These are phyloP conservation scores for Epichloe scottii DNA, from an alignment of 2,329 filamentous ascomycete genomes.

Conservation along the genomic window DNA sequence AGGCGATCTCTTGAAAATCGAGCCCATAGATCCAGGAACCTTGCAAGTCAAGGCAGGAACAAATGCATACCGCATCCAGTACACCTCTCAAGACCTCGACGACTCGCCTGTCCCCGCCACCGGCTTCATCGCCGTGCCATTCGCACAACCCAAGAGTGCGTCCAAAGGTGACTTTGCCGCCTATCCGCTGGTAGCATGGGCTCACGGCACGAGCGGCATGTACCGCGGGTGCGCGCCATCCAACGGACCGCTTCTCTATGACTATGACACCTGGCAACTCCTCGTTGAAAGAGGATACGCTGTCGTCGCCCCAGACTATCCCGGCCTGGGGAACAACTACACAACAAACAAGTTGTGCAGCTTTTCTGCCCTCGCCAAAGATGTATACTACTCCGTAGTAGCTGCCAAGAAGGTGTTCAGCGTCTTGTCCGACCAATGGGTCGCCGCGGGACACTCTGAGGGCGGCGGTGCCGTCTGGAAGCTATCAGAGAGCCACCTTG, in stretches of 20 bases:
- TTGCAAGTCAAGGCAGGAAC: constrained; percentile 7
- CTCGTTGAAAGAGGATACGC: constrained; percentile 6
- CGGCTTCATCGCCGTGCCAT: constrained; percentile 8
- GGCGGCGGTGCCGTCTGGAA: constrained; percentile 12
- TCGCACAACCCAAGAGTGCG: no score
- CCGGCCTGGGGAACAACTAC: constrained; percentile 11
- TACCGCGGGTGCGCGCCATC: constrained; percentile 7
- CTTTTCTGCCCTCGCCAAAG: constrained; percentile 6
- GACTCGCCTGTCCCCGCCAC: constrained; percentile 8
- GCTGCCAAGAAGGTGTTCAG: no score
- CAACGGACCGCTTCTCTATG: constrained; percentile 3
- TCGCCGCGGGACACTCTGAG: no score
- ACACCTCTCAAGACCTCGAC: constrained; percentile 9
- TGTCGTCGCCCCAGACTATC: constrained; percentile 13
- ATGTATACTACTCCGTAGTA: constrained; percentile 8
- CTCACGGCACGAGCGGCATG: constrained; percentile 9
- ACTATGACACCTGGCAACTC: constrained; percentile 7
- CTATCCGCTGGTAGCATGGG: constrained; percentile 5
- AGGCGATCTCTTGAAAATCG: constrained; percentile 10
- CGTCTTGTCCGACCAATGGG: no score
- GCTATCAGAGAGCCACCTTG: constrained; percentile 9
- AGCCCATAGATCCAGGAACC: constrained; percentile 5
- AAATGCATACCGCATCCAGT: constrained; percentile 10
- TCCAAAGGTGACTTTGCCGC: no score
- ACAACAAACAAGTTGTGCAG: constrained; percentile 11